phyloP scores from a whole-genome alignment of 108 stramenopile genomes.

The Nitzschia putrida region DNA sequence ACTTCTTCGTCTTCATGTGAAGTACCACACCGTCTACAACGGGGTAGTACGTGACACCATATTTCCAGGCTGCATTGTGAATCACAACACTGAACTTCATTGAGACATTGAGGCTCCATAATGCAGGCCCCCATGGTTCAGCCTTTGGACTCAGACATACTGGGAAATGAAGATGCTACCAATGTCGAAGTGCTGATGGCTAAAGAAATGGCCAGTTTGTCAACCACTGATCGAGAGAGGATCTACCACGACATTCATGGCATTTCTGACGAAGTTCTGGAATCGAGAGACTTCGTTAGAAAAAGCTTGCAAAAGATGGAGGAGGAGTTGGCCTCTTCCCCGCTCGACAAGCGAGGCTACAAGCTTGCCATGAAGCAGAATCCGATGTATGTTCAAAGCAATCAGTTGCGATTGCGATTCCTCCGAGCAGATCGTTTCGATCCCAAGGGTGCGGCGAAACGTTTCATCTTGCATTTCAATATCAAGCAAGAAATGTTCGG shows the following conservation, averaged over 20 bases:
- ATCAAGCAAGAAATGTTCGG: constrained; percentile 41
- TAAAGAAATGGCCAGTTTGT: not conserved
- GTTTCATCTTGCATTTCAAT: constrained; percentile 25
- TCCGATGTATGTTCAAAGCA: constrained; percentile 18
- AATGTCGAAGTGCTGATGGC: too few species aligned
- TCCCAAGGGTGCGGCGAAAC: constrained; percentile 17
- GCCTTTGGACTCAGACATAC: too few species aligned
- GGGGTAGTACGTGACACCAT: too few species aligned
- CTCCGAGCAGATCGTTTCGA: constrained; percentile 34
- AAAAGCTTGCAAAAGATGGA: not conserved
- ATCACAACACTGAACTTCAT: too few species aligned
- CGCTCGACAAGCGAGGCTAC: not conserved
- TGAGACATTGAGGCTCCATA: too few species aligned
- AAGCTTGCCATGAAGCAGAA: not conserved
- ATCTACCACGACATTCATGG: constrained; percentile 22
- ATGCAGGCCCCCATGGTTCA: too few species aligned
- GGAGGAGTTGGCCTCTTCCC: not conserved
- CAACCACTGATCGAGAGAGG: constrained; percentile 17
- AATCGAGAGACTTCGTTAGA: constrained; percentile 9
- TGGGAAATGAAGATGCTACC: too few species aligned
- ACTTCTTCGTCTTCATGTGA: too few species aligned
- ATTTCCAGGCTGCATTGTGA: too few species aligned
- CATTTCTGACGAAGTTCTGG: not conserved
- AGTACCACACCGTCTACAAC: too few species aligned
- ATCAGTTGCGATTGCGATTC: constrained; percentile 35